These are phyloP conservation scores for Maudiozyma serrabonitensis DNA, from an alignment of 805 yeast species.

Conservation along the genomic window DNA sequence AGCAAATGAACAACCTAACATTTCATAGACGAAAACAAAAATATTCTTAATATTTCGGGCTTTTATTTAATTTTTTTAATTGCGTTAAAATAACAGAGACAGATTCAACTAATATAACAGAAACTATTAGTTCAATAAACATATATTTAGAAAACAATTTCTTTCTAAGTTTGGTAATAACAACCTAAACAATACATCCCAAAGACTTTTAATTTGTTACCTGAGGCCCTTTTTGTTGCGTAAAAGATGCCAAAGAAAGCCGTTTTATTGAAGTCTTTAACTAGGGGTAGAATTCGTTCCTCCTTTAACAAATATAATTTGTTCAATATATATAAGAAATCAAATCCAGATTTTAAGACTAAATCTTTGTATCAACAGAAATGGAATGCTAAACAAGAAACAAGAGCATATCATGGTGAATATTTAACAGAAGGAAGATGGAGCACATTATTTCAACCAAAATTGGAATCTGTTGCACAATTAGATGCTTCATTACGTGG, in stretches of 20 bases:
- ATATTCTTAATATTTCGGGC: too few species aligned
- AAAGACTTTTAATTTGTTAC: too few species aligned
- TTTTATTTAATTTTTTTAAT: too few species aligned
- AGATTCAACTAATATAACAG: too few species aligned
- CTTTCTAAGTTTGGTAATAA: too few species aligned
- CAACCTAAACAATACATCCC: too few species aligned
- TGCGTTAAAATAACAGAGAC: too few species aligned
- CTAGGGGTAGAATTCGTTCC: conserved; percentile 70
- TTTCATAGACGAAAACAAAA: too few species aligned
- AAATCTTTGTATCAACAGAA: conserved; percentile 83
- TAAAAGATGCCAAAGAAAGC: conserved; percentile 51
- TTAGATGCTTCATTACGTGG: conserved; percentile 64
- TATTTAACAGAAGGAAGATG: conserved; percentile 77
- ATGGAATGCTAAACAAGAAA: conserved; percentile 83
- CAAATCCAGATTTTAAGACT: conserved; percentile 41
- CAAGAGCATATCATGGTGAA: conserved; percentile 95
- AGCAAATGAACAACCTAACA: too few species aligned
- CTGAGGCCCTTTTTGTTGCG: too few species aligned
- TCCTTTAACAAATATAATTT: conserved; percentile 88
- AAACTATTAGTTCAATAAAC: too few species aligned
- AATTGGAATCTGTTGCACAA: conserved; percentile 78
- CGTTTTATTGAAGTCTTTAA: conserved; percentile 43
- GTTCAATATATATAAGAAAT: conserved; percentile 77
- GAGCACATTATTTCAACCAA: conserved; percentile 57
- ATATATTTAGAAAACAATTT: too few species aligned